Conservation (phyloP, 805 yeast genomes). For the Candida insectalens region DNA sequence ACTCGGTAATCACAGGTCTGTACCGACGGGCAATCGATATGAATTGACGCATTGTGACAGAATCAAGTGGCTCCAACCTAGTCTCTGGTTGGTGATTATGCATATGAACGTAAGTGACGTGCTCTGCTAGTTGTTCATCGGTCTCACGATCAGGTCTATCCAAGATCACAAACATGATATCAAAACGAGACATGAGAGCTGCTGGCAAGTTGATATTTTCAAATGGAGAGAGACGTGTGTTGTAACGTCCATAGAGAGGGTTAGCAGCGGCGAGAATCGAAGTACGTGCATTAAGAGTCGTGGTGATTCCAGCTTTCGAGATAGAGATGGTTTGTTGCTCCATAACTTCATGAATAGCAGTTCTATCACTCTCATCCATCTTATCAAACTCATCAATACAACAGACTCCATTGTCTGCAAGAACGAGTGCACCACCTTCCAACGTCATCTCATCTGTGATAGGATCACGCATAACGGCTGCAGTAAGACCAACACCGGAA, state of each 20-base stretch:
- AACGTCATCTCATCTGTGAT: slow-evolving; percentile 98
- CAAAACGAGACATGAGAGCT: slow-evolving; percentile 91
- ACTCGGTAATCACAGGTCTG: slow-evolving; percentile 77
- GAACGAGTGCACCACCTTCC: slow-evolving; percentile 96
- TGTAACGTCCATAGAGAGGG: slow-evolving; percentile 91
- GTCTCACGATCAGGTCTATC: slow-evolving; percentile 74
- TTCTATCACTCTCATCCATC: slow-evolving; percentile 95
- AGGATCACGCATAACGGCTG: slow-evolving; percentile 98
- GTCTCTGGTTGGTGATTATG: slow-evolving; percentile 76
- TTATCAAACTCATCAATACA: slow-evolving; percentile 99
- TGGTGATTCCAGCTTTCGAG: slow-evolving; percentile 95
- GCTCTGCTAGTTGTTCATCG: slow-evolving; percentile 83
- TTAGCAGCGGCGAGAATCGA: slow-evolving; percentile 98
- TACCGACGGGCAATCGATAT: slow-evolving; percentile 76
- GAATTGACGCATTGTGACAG: slow-evolving; percentile 75
- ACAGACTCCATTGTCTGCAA: slow-evolving; percentile 96
- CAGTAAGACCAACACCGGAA: slow-evolving; percentile 97
- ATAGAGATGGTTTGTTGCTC: slow-evolving; percentile 98
- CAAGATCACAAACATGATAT: slow-evolving; percentile 74
- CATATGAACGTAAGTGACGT: slow-evolving; percentile 95
- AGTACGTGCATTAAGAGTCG: slow-evolving; percentile 90
- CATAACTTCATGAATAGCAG: slow-evolving; percentile 99
- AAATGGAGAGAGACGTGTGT: slow-evolving; percentile 80
- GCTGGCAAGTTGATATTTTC: slow-evolving; percentile 96
- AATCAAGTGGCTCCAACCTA: slow-evolving; percentile 62